Conservation (phyloP, 2,329 filamentous ascomycete genomes). For the Torrubiella hemipterigena region DNA sequence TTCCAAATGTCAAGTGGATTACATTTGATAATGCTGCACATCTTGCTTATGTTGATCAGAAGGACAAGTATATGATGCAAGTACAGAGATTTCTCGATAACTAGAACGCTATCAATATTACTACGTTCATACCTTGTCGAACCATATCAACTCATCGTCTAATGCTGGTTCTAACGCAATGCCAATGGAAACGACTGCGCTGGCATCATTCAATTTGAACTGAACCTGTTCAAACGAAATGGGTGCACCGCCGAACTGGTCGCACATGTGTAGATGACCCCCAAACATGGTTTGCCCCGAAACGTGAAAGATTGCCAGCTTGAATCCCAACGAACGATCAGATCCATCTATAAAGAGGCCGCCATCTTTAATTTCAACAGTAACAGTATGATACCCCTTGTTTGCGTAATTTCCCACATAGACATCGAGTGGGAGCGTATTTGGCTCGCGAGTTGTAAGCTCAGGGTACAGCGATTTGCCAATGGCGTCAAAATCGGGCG, state of each 20-base stretch:
- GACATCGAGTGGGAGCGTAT: constrained; percentile 1
- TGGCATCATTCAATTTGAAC: too few relatives aligned
- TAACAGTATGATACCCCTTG: constrained; percentile 2
- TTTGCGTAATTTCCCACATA: constrained; percentile 4
- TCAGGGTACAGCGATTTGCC: neutral
- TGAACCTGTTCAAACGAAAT: too few relatives aligned
- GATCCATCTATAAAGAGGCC: constrained; percentile 3
- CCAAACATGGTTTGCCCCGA: constrained; percentile 3
- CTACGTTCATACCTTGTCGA: too few relatives aligned
- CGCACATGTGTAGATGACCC: too few relatives aligned
- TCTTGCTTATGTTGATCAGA: constrained; percentile 19
- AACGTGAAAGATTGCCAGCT: constrained; percentile 1
- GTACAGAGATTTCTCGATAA: constrained; percentile 11
- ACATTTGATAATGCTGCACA: constrained; percentile 21
- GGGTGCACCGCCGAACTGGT: too few relatives aligned
- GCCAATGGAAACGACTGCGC: too few relatives aligned
- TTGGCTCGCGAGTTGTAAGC: neutral
- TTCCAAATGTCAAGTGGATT: constrained; percentile 22
- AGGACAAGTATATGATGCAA: constrained; percentile 15
- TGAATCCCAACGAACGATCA: constrained; percentile 1
- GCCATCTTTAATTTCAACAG: constrained; percentile 1
- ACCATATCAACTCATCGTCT: too few relatives aligned
- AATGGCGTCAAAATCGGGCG: neutral
- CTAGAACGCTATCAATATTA: too few relatives aligned
- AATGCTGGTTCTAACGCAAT: too few relatives aligned